phyloP scores from a whole-genome alignment of 1,284 basidiomycete species.

The Trametes hirsuta region DNA sequence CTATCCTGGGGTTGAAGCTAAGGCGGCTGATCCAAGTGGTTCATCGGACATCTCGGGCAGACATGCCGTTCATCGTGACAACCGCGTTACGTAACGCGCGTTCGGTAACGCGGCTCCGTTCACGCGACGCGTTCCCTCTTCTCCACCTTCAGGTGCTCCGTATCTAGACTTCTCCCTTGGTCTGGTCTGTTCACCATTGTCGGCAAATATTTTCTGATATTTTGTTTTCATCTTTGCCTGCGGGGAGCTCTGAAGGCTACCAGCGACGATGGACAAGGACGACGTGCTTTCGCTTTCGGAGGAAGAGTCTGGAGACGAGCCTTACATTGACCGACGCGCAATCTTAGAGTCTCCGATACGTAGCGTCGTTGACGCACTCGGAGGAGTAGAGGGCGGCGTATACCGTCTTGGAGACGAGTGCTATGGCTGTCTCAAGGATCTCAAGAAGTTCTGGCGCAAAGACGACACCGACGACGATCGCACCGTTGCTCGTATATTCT shows the following conservation, averaged over 20 bases:
- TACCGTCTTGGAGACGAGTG: slow-evolving; percentile 88
- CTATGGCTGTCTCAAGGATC: slow-evolving; percentile 85
- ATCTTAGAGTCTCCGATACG: slow-evolving; percentile 69
- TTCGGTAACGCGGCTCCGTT: background rate
- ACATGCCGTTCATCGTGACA: background rate
- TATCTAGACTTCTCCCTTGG: too few species aligned
- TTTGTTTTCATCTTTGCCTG: background rate
- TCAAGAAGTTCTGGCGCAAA: slow-evolving; percentile 93
- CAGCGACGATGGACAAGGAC: slow-evolving; percentile 30
- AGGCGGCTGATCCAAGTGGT: background rate
- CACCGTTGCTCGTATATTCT: slow-evolving; percentile 90
- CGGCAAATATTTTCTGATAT: too few species aligned
- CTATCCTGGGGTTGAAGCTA: background rate
- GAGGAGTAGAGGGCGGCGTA: slow-evolving; percentile 65
- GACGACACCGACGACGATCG: slow-evolving; percentile 95
- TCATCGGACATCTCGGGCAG: too few species aligned
- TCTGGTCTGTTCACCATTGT: too few species aligned
- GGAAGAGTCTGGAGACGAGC: slow-evolving; percentile 38
- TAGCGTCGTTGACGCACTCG: slow-evolving; percentile 75
- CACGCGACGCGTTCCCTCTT: too few species aligned
- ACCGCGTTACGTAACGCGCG: slow-evolving; percentile 12
- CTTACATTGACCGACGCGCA: slow-evolving; percentile 45
- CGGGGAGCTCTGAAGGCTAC: background rate
- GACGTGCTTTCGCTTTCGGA: slow-evolving; percentile 43
- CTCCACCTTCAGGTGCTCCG: too few species aligned